phyloP scores from a whole-genome alignment of 805 yeast genomes.

The Kodamaea kaohsiungensis region DNA sequence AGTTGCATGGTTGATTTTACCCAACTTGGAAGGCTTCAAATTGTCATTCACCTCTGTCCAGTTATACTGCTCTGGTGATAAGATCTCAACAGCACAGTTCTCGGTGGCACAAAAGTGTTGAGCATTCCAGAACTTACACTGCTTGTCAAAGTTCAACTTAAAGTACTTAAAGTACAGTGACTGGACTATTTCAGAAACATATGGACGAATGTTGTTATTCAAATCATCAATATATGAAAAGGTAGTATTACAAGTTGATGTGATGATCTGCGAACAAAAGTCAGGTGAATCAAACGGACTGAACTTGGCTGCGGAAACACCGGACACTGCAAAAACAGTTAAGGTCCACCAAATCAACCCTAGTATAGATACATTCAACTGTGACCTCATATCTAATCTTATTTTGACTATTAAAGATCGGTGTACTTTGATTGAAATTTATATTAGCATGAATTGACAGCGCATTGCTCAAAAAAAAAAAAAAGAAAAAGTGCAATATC shows the following conservation, averaged over 20 bases:
- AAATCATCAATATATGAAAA: conserved; percentile 43
- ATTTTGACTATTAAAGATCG: too few relatives aligned
- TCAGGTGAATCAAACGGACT: conserved; percentile 45
- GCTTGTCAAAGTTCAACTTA: conserved; percentile 76
- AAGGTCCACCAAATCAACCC: background rate
- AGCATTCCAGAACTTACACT: conserved; percentile 86
- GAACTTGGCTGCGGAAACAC: conserved; percentile 14
- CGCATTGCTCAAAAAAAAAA: conserved; percentile 2
- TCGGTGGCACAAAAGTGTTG: conserved; percentile 82
- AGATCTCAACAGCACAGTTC: conserved; percentile 85
- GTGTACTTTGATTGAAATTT: background rate
- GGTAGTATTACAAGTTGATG: conserved; percentile 47
- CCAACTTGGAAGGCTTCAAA: conserved; percentile 74
- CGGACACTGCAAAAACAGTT: background rate
- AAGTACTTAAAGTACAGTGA: conserved; percentile 87
- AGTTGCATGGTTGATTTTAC: conserved; percentile 36
- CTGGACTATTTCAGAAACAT: conserved; percentile 56
- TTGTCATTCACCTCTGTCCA: conserved; percentile 60
- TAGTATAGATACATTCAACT: background rate
- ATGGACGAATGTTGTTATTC: conserved; percentile 42
- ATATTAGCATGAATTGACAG: background rate
- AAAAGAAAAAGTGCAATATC: background rate
- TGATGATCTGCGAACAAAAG: conserved; percentile 46
- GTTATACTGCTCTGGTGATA: conserved; percentile 63
- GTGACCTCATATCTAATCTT: background rate